Percentiles rank a stretch among this genome's conserved stretches.
phyloP scores from a whole-genome alignment of 2,329 filamentous ascomycete species.

The Metarhizium guizhouense region DNA sequence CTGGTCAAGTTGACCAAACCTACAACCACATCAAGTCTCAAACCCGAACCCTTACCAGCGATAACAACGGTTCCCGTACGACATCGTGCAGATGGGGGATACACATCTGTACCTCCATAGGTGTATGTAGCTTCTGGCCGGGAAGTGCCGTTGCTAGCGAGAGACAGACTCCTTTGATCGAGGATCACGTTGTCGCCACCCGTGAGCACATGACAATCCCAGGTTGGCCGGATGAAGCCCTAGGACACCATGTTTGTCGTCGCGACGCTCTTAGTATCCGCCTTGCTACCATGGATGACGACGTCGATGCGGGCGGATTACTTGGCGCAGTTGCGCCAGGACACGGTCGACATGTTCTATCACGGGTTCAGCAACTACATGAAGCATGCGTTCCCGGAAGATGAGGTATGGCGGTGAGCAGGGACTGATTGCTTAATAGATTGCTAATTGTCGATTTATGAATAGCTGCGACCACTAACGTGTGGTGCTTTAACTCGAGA shows the following conservation, averaged over 20 bases:
- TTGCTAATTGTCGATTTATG: neutral
- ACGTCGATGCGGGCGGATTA: constrained; percentile 46
- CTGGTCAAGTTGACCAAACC: too few relatives aligned
- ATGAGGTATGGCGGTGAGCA: constrained; percentile 51
- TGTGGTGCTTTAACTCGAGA: constrained; percentile 82
- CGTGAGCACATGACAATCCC: neutral
- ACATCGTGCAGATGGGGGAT: neutral
- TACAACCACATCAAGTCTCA: too few relatives aligned
- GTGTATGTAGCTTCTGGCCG: neutral
- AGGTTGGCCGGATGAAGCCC: neutral
- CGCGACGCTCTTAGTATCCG: constrained; percentile 16
- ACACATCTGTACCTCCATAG: neutral
- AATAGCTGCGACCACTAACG: constrained; percentile 70
- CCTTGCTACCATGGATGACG: constrained; percentile 31
- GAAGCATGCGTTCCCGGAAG: constrained; percentile 86
- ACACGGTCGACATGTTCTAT: constrained; percentile 78
- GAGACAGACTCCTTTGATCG: neutral
- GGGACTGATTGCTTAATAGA: neutral
- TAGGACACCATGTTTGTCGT: constrained; percentile 19
- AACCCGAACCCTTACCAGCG: neutral
- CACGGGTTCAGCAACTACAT: constrained; percentile 97
- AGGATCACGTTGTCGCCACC: neutral
- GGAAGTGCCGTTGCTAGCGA: constrained; percentile 1
- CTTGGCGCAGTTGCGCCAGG: constrained; percentile 46
- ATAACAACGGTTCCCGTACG: constrained; percentile 1